Evolutionary conservation across 768 basidiomycete species (phyloP).

Genomic region (Amanita jacksonii): DNA sequence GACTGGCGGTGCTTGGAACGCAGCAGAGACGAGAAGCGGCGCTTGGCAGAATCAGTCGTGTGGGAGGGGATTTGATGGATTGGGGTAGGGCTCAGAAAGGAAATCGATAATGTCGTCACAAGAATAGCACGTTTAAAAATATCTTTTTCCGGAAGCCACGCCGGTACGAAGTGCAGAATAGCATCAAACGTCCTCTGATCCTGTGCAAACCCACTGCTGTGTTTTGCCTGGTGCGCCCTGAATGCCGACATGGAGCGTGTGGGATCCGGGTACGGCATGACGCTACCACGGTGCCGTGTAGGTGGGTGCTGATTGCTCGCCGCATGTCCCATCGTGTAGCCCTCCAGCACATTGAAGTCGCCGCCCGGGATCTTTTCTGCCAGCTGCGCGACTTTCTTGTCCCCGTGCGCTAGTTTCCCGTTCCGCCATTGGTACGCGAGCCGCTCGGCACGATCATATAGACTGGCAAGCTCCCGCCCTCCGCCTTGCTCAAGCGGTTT

Average conservation of each 20-base stretch:
- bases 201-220: neutral
- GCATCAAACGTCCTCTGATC: constrained; percentile 27
- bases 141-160: constrained; percentile 28
- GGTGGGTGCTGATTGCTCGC: constrained; percentile 6
- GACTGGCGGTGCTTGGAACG: constrained; percentile 1
- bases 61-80: neutral
- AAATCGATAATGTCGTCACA: constrained; percentile 30
- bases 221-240: neutral
- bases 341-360: constrained; percentile 24
- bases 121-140: constrained; percentile 35
- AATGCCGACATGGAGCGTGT: constrained; percentile 6
- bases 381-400: constrained; percentile 21
- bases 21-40: constrained; percentile 7
- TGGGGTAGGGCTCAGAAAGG: constrained; percentile 18
- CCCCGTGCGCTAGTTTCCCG: neutral
- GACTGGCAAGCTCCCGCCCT: constrained; percentile 29
- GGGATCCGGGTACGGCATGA: too few species aligned
- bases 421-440: constrained; percentile 24
- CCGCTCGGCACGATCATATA: constrained; percentile 31
- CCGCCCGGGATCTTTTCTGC: constrained; percentile 23
- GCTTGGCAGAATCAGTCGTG: neutral
- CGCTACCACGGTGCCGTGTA: too few species aligned
- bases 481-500: constrained; percentile 24
- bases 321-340: constrained; percentile 5
- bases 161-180: constrained; percentile 35